Evolutionary conservation across 2,329 filamentous ascomycete species (phyloP).

Genomic region (Arthroderma uncinatum): DNA sequence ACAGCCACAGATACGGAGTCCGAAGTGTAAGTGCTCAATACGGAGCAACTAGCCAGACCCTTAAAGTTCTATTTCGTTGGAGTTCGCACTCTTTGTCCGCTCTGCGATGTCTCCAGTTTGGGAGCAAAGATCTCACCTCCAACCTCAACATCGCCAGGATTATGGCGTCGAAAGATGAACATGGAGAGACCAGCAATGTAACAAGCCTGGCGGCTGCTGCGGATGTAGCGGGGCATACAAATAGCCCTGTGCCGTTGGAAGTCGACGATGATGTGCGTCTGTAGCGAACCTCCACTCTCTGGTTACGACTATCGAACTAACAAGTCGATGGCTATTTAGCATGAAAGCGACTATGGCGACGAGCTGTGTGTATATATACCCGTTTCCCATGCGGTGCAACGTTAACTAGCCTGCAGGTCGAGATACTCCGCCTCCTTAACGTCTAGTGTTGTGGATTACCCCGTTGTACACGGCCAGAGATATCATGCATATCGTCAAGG

Average conservation of each 20-base stretch:
- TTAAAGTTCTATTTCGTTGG: neutral
- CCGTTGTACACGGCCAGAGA: slow-evolving; percentile 21
- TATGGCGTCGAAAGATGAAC: neutral
- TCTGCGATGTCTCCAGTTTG: neutral
- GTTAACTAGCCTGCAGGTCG: slow-evolving; percentile 7
- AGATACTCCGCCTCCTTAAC: slow-evolving; percentile 11
- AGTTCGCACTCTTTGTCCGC: too few species aligned
- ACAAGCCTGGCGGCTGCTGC: neutral
- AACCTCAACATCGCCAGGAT: neutral
- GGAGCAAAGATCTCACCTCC: neutral
- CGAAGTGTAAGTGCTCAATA: neutral
- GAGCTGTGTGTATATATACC: neutral
- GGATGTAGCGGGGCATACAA: neutral
- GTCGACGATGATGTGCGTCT: neutral
- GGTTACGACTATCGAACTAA: neutral
- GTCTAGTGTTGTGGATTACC: slow-evolving; percentile 18
- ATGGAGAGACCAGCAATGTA: neutral
- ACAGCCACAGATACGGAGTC: too few species aligned
- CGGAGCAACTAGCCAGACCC: neutral
- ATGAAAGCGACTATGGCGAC: neutral
- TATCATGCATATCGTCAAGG: slow-evolving; percentile 20
- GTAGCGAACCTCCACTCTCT: neutral
- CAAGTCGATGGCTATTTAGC: neutral
- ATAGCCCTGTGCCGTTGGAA: neutral
- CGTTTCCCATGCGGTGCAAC: neutral